phyloP scores from a whole-genome alignment of 148 eudicot genomes.

The Drosera capensis region DNA sequence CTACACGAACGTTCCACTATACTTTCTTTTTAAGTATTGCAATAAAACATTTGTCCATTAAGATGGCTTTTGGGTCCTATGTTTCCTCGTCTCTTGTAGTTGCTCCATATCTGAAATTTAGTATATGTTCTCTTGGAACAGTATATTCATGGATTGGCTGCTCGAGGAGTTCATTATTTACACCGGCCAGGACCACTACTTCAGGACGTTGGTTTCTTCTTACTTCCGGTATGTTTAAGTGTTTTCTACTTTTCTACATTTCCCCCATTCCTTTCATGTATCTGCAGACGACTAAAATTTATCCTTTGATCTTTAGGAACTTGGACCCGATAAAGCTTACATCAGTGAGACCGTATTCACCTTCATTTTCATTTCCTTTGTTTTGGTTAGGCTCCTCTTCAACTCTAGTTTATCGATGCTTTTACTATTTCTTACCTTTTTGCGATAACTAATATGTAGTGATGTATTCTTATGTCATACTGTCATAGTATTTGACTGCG shows the following conservation, averaged over 20 bases:
- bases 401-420: not conserved
- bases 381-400: constrained; percentile 39
- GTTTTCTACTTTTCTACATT: not conserved
- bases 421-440: not conserved
- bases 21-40: too few species aligned
- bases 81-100: not conserved
- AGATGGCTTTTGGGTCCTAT: too few species aligned
- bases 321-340: constrained; percentile 79
- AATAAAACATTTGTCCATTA: too few species aligned
- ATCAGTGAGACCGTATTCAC: constrained; percentile 78
- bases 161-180: constrained; percentile 91
- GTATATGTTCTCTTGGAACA: constrained; percentile 21
- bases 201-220: constrained; percentile 82
- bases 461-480: too few species aligned
- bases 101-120: not conserved
- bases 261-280: not conserved
- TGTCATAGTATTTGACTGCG: too few species aligned
- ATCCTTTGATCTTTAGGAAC: constrained; percentile 34
- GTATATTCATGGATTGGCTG: constrained; percentile 97
- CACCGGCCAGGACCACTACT: constrained; percentile 91
- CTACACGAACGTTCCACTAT: too few species aligned
- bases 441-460: constrained; percentile 1
- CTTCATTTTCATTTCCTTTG: constrained; percentile 59
- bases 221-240: constrained; percentile 60
- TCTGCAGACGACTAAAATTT: not conserved